Evolutionary conservation across 2,329 filamentous ascomycete species (phyloP).

Genomic region (Magnaporthiopsis poae): DNA sequence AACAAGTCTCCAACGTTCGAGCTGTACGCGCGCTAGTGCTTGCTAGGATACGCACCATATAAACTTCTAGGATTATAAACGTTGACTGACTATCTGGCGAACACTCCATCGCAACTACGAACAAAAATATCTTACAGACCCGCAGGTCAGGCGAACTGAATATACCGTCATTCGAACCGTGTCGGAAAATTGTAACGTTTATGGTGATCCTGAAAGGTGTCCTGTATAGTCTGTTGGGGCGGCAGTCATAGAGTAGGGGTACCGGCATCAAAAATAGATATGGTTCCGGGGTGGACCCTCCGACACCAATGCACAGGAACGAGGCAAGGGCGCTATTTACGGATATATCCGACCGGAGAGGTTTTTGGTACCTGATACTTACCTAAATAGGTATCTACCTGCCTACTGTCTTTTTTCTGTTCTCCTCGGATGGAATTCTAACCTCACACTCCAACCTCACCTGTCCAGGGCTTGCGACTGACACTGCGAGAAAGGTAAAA

Average conservation of each 20-base stretch:
- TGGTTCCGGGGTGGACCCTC: not conserved
- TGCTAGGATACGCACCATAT: not conserved
- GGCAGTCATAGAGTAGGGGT: not conserved
- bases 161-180: too few species aligned
- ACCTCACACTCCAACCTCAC: not conserved
- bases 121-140: too few species aligned
- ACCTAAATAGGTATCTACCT: too few species aligned
- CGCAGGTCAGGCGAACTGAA: too few species aligned
- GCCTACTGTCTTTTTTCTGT: not conserved
- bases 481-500: conserved; percentile 9
- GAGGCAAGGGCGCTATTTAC: too few species aligned
- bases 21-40: not conserved
- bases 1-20: not conserved
- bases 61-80: too few species aligned
- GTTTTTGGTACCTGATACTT: too few species aligned
- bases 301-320: not conserved
- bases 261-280: not conserved
- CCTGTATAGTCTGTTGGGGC: not conserved
- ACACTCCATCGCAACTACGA: too few species aligned
- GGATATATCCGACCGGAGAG: not conserved
- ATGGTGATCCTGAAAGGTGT: too few species aligned
- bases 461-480: conserved; percentile 13
- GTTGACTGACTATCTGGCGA: too few species aligned
- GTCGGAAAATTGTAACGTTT: too few species aligned
- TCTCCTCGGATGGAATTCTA: not conserved